These are phyloP conservation scores for Kluyveromyces sp. DNA, from an alignment of 1,139 yeast species.

Conservation along the genomic window DNA sequence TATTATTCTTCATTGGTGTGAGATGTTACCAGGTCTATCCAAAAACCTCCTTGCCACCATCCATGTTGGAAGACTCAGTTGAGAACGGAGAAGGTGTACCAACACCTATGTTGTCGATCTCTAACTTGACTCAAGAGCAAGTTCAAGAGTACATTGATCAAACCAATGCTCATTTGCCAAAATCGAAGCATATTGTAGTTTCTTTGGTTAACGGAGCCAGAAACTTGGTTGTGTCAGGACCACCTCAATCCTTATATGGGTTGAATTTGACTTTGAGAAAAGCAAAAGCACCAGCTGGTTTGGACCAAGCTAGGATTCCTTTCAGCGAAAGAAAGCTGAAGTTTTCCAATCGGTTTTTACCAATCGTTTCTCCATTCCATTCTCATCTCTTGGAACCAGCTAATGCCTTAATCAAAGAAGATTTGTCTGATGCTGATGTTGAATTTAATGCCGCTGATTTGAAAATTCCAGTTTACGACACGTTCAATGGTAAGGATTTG, in stretches of 20 bases:
- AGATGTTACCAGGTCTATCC: conserved; percentile 89
- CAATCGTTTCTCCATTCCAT: conserved; percentile 96
- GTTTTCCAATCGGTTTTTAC: conserved; percentile 88
- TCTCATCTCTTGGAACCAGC: conserved; percentile 77
- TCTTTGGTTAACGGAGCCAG: conserved; percentile 94
- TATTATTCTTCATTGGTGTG: conserved; percentile 88
- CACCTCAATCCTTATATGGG: conserved; percentile 98
- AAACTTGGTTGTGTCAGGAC: conserved; percentile 93
- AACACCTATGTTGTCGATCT: conserved; percentile 91
- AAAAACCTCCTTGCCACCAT: conserved; percentile 88
- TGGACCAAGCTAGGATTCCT: conserved; percentile 93
- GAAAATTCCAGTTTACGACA: conserved; percentile 85
- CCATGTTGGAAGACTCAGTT: conserved; percentile 85
- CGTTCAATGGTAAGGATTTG: conserved; percentile 77
- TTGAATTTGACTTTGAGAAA: conserved; percentile 85
- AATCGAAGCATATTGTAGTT: conserved; percentile 81
- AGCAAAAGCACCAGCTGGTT: conserved; percentile 89
- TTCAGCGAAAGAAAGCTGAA: conserved; percentile 86
- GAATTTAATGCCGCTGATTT: conserved; percentile 50
- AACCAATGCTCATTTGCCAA: conserved; percentile 90
- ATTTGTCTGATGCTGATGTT: conserved; percentile 51
- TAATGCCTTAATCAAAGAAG: conserved; percentile 56
- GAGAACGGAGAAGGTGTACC: conserved; percentile 96
- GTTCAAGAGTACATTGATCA: conserved; percentile 72
- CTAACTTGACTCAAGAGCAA: conserved; percentile 76